Percentiles rank a stretch among this genome's conserved stretches.
Evolutionary conservation across 495 filamentous ascomycete species (phyloP).

Genomic region (Stereocaulon alpinum): DNA sequence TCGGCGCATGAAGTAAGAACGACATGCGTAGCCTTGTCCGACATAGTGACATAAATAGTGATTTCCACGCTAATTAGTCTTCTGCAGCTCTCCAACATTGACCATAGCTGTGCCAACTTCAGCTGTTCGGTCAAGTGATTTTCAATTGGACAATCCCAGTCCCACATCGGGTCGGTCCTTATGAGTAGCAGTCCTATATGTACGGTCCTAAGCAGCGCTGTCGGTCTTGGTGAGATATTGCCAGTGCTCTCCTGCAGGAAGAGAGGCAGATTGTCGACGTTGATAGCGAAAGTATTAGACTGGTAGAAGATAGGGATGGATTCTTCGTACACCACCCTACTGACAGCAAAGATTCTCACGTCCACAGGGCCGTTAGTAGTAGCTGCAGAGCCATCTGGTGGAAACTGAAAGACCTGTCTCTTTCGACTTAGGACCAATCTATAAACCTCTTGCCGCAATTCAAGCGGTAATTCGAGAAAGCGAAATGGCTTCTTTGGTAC

Average conservation of each 20-base stretch:
- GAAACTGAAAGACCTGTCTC: neutral
- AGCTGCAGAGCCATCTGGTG: constrained; percentile 1
- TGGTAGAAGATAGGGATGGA: constrained; percentile 3
- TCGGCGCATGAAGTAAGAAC: too few relatives aligned
- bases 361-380: neutral
- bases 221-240: neutral
- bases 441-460: constrained; percentile 6
- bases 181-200: neutral
- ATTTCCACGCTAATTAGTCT: too few relatives aligned
- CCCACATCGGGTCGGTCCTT: too few relatives aligned
- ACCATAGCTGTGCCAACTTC: too few relatives aligned
- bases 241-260: neutral
- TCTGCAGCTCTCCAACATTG: too few relatives aligned
- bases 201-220: neutral
- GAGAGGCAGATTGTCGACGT: neutral
- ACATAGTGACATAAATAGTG: too few relatives aligned
- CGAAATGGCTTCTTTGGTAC: constrained; percentile 8
- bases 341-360: constrained; percentile 7
- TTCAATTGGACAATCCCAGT: too few relatives aligned
- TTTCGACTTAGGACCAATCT: neutral
- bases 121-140: too few relatives aligned
- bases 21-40: too few relatives aligned
- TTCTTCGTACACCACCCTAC: constrained; percentile 2
- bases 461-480: constrained; percentile 2
- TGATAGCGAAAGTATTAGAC: constrained; percentile 5